phyloP scores from a whole-genome alignment of 257 asterid species.

The Forsythia suspensa region DNA sequence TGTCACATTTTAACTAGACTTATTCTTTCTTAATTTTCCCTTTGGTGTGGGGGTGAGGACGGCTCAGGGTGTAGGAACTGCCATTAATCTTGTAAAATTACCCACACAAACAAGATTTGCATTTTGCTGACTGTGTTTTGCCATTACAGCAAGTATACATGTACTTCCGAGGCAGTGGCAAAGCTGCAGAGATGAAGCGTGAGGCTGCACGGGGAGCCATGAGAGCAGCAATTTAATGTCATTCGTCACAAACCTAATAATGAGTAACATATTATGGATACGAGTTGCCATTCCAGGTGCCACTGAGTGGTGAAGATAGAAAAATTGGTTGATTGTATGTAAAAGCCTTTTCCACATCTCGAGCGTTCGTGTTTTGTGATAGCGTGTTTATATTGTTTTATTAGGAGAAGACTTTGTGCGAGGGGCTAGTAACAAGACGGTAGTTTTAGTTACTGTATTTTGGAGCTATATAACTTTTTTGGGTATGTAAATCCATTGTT shows the following conservation, averaged over 20 bases:
- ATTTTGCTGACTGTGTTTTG: neutral
- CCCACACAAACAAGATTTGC: neutral
- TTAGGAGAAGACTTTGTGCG: neutral
- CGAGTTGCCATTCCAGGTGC: neutral
- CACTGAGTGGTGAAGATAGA: neutral
- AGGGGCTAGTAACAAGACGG: slow-evolving; percentile 13
- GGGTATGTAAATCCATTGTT: slow-evolving; percentile 30
- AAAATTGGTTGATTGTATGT: slow-evolving; percentile 2
- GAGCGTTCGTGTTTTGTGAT: neutral
- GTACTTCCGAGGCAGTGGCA: slow-evolving; percentile 97
- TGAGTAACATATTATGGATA: neutral
- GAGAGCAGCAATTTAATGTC: slow-evolving; percentile 45
- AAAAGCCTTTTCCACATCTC: neutral
- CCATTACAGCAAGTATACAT: slow-evolving; percentile 81
- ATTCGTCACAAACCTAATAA: neutral
- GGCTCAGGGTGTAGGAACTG: neutral
- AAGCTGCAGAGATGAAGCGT: slow-evolving; percentile 81
- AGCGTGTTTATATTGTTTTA: neutral
- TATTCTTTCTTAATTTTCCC: neutral
- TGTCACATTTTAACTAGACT: neutral
- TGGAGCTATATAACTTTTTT: slow-evolving; percentile 4
- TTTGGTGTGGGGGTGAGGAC: neutral
- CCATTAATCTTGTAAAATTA: neutral
- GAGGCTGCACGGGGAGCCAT: slow-evolving; percentile 78
- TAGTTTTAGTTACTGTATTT: slow-evolving; percentile 12